Evolutionary conservation across 768 basidiomycete genomes (phyloP), one percentile per base, ranked within the genome.

Genomic region (Leccinum aurantiacum): DNA sequence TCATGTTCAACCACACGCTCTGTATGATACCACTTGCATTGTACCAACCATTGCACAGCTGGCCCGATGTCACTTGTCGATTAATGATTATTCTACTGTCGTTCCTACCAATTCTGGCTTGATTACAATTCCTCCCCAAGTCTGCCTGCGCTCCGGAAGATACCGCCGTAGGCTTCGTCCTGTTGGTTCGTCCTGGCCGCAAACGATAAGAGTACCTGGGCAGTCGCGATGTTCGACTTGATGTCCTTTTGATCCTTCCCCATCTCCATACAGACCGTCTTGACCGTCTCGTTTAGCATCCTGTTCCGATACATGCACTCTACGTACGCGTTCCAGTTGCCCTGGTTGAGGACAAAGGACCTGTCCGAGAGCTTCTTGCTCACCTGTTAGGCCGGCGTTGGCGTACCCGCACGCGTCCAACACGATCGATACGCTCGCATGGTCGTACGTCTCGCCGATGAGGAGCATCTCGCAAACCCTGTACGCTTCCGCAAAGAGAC

Each of bases 241-340:
- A 24, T 3, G 24, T 24, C 24, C 24, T 24, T 24, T 24, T 24
- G 24, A 24, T 24, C 24, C 24, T 24, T 24, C 24, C 24, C 24
- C 27, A 95, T 92, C 62, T 87, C 83, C 59, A 82, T 54, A 60
- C 88, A 87, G 19, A 88, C 79, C 17, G 84, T 77, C 67, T 81
- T 80, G 47, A 85, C 69, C 1, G 92, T 94, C 24, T 90, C 87
- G 22, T 86, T 81, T 37, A 92, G 65, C 65, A 79, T 77, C 9
- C 84, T 82, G 51, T 85, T 69, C 24, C 93, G 82, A 67, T 90
- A 91, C n/a, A 96, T 80, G 68, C 89, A 92, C 73, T 97, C 94
- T 22, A 97, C 71, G 79, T 87, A 92, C 0, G 85, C 80, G 59
- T 90, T 86, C 90, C 24, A 31, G 24, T 24, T 24, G 24, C 24